These are phyloP conservation scores for Colletotrichum cuscutae DNA, from an alignment of 2,329 filamentous ascomycete species.

Conservation along the genomic window DNA sequence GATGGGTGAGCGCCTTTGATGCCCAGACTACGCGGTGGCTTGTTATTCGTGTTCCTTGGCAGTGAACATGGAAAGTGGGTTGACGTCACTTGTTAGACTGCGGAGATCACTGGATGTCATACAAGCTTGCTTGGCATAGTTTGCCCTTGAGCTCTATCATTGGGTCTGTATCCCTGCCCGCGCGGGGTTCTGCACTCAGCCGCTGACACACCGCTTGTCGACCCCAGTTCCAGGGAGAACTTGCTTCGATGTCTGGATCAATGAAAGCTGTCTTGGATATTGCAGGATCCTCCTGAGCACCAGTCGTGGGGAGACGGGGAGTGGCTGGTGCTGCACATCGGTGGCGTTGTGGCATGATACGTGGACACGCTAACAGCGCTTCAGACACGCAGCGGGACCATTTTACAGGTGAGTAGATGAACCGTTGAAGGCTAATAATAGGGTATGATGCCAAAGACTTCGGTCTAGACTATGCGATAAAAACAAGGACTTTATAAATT, in stretches of 20 bases:
- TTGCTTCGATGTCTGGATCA: neutral
- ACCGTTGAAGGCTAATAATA: neutral
- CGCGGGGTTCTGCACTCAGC: slow-evolving; percentile 15
- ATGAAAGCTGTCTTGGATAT: slow-evolving; percentile 2
- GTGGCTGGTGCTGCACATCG: neutral
- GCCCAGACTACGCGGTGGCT: neutral
- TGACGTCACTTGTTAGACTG: slow-evolving; percentile 11
- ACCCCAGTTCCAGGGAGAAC: neutral
- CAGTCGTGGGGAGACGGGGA: neutral
- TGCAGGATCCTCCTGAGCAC: neutral
- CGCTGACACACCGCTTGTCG: slow-evolving; percentile 20
- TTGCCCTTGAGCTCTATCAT: neutral
- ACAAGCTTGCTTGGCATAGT: slow-evolving; percentile 1
- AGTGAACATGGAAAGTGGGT: slow-evolving; percentile 2
- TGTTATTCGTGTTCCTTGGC: slow-evolving; percentile 10
- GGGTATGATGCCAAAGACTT: neutral
- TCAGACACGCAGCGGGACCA: neutral
- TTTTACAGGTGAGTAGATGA: neutral
- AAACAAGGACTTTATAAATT: neutral
- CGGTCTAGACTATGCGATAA: neutral
- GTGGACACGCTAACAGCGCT: neutral
- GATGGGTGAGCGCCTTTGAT: slow-evolving; percentile 3
- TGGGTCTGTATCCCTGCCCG: slow-evolving; percentile 3
- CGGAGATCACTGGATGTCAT: neutral
- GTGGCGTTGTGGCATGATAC: neutral